These are phyloP conservation scores for Cryptosporidium ubiquitum DNA, from an alignment of 169 alveolate genomes.

Conservation along the genomic window DNA sequence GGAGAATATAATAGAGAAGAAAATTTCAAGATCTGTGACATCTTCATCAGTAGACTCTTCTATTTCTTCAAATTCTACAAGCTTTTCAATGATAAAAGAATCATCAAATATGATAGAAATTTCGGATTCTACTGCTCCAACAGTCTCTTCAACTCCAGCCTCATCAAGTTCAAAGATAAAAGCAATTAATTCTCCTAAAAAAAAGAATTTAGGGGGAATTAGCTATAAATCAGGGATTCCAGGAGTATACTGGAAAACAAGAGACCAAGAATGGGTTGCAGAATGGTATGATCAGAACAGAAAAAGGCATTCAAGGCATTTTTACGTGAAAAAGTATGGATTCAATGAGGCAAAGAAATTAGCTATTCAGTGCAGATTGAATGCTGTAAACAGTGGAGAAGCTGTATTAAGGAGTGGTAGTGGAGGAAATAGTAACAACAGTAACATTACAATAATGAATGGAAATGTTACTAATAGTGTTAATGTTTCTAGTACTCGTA, in stretches of 20 bases:
- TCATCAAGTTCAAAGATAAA: slow-evolving; percentile 31
- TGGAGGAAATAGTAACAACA: not conserved
- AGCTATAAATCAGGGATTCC: slow-evolving; percentile 72
- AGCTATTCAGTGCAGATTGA: slow-evolving; percentile 79
- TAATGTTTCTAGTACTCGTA: not conserved
- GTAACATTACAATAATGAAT: no score
- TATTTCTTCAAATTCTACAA: slow-evolving; percentile 33
- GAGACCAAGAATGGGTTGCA: slow-evolving; percentile 74
- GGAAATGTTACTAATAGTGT: not conserved
- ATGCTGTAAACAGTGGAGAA: slow-evolving; percentile 70
- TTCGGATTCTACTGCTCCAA: slow-evolving; percentile 37
- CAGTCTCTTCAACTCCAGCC: slow-evolving; percentile 37
- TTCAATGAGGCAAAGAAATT: slow-evolving; percentile 81
- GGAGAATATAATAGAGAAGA: not conserved
- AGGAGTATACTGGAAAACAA: slow-evolving; percentile 71
- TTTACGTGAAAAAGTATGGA: slow-evolving; percentile 82
- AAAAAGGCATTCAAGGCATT: slow-evolving; percentile 73
- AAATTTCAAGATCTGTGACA: slow-evolving; percentile 45
- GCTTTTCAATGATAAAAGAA: slow-evolving; percentile 1
- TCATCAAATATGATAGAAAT: not conserved
- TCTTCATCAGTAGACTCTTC: slow-evolving; percentile 41
- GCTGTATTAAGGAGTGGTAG: slow-evolving; percentile 53
- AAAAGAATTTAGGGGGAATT: not conserved
- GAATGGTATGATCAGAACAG: slow-evolving; percentile 75
- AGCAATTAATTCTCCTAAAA: slow-evolving; percentile 16